Conservation (phyloP, 2,329 filamentous ascomycete genomes). For the Ophiostoma sp. region DNA sequence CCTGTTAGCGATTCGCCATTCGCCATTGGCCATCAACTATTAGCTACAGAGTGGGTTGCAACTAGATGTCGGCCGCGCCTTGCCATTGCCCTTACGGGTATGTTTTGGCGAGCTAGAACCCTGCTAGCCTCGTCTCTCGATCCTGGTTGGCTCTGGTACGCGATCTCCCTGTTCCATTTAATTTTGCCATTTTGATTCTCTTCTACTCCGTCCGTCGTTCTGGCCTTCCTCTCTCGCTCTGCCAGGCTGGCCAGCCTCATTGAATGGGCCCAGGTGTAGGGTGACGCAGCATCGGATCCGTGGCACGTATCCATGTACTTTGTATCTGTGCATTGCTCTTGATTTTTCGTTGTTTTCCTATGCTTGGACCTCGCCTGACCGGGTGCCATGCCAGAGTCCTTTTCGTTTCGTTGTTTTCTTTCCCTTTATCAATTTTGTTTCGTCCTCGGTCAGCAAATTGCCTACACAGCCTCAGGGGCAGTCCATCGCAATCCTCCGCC, state of each 20-base stretch:
- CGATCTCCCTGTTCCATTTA: neutral
- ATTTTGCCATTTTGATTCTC: neutral
- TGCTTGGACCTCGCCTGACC: neutral
- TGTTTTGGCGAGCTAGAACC: neutral
- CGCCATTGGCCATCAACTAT: neutral
- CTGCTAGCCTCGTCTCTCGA: neutral
- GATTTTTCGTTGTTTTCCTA: neutral
- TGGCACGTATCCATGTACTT: no score
- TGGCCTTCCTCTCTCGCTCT: no score
- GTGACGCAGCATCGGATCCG: no score
- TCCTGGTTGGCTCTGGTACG: constrained; percentile 4
- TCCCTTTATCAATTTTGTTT: neutral
- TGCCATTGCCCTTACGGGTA: neutral
- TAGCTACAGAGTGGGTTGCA: neutral
- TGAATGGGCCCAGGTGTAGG: no score
- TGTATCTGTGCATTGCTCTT: neutral
- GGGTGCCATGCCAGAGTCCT: no score
- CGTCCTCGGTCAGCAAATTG: neutral
- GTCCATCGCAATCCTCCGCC: neutral
- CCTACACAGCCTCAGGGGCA: constrained; percentile 5
- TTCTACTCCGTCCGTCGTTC: no score
- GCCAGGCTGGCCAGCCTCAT: no score
- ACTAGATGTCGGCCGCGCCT: neutral
- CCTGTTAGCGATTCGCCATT: neutral
- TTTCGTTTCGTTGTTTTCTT: neutral